Conservation (phyloP, 106 monocot species). For the Gastrodia elata region DNA sequence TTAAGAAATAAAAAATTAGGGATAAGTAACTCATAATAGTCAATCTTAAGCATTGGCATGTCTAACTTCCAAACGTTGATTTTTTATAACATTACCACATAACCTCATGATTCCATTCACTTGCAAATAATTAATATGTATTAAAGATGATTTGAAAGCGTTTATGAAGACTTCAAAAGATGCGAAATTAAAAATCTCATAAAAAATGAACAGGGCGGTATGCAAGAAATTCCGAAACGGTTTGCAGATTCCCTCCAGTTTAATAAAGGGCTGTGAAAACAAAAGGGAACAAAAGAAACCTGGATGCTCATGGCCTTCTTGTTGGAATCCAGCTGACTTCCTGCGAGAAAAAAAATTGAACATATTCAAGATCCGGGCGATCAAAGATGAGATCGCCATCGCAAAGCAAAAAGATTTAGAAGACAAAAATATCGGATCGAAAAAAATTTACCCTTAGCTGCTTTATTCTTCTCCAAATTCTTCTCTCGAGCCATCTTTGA, state of each 20-base stretch:
- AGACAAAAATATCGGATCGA: background rate
- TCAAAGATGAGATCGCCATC: background rate
- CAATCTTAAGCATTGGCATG: no score
- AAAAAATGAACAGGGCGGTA: no score
- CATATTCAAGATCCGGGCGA: background rate
- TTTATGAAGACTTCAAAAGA: no score
- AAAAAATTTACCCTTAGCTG: slow-evolving; percentile 30
- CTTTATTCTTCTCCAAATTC: slow-evolving; percentile 48
- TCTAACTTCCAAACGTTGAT: no score
- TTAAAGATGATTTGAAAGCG: no score
- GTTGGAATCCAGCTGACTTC: slow-evolving; percentile 54
- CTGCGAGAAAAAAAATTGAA: slow-evolving; percentile 10
- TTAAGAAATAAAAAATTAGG: no score
- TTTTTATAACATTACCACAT: no score
- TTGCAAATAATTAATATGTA: no score
- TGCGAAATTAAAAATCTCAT: no score
- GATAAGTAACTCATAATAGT: no score
- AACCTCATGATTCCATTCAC: no score
- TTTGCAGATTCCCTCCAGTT: background rate
- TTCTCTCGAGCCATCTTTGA: slow-evolving; percentile 64
- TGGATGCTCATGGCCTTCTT: slow-evolving; percentile 63
- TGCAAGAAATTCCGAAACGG: background rate
- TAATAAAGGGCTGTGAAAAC: background rate
- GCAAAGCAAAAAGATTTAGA: background rate
- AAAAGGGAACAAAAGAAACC: slow-evolving; percentile 14